Evolutionary conservation across 495 filamentous ascomycete genomes (phyloP), one percentile per base, ranked within the genome.

Genomic region (Clohesyomyces aquaticus): DNA sequence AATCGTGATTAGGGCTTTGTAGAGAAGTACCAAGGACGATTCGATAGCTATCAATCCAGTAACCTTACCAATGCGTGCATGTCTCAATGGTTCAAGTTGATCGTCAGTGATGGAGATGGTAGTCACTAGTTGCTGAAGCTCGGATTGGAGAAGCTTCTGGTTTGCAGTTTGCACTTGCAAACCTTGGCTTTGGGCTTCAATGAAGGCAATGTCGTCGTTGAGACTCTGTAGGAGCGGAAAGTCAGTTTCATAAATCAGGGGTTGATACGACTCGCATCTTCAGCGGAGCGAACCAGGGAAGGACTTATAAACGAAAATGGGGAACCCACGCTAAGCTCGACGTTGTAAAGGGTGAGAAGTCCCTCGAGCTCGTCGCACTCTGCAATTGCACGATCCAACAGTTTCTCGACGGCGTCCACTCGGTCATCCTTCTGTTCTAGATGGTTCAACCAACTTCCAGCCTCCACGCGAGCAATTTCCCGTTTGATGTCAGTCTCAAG

Each of bases 341-440:
- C 94, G 41, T 88, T 88, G 76, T 98, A 98, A 27, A 98, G 78
- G 0, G 93, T 98, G 47, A 98, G 76, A 45, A 98, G 78, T 58
- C 93, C 91, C 71, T 98, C 94, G 38, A 98, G 80, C 75, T 97
- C 93, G 55, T 98, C 94, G 67, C 94, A 97, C 76, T 98, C 94
- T 27, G 87, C 83, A 65, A 98, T 91, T 6, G 91, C 89, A 59
- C 86, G 84, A 72, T 98, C 93, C 38, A 98, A 87, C 54, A 96
- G 82, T 59, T 79, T 83, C 55, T 91, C 91, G 57, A 98, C 86
- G 51, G 86, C 86, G 29, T 89, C 88, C 3, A 96, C 86, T 61
- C 92, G 84, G 59, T 93, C 91, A 70, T 97, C 94, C 68, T 94
- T 89, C 71, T 91, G 91, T 70, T 93, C 90, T 53, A 96, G 83